Base-by-base conservation (phyloP, 192 early-diverging fungal species). In the Podila horticola region DNA sequence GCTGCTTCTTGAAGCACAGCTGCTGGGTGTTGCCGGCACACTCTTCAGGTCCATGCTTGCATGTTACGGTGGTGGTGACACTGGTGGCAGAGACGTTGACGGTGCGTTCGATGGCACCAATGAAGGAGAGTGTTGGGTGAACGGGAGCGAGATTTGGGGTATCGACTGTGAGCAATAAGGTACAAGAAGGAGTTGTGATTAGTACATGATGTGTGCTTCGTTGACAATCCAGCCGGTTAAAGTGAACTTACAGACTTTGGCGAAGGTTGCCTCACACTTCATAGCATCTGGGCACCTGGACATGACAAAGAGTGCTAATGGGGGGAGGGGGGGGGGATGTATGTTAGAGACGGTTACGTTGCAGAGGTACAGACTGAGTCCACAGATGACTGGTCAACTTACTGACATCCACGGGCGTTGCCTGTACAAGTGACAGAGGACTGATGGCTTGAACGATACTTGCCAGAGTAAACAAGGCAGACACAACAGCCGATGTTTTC, bases 271-370 rank as follows among this genome's bases (percentile, higher is more conserved):
- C 68, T 93, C 92, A 29, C 91, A 88, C 29, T 79, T 71, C 20
- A 87, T 66, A 6, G 87, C 88, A 64, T 91, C 92, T 0, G 92
- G 92, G 58, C 92, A 93, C 30, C 90, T 85, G 24, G 90, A 90
- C 92, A 93, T 93, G 22, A 93, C 92, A 69, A 92, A 92, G 58
- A 93, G 81, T 22, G 77, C 77, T 81, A 22, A 50, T 28, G 29
- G 33, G 30, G n/a, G n/a, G n/a, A n/a, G n/a, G n/a, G 29, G 33
- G 30, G n/a, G n/a, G 49, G 49, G 4, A 2, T 55, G 1, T 20
- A 24, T 1, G 52, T 24, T n/a, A 26, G 52, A 20, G 20, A 17
- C 13, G 10, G 8, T 6, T 55, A 22, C 7, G 52, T 20, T 51
- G 19, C 15, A 24, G 52, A 45, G 41, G n/a, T 15, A 6, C 5